Base-by-base conservation (phyloP, 768 basidiomycete species). In the Collybia nuda region DNA sequence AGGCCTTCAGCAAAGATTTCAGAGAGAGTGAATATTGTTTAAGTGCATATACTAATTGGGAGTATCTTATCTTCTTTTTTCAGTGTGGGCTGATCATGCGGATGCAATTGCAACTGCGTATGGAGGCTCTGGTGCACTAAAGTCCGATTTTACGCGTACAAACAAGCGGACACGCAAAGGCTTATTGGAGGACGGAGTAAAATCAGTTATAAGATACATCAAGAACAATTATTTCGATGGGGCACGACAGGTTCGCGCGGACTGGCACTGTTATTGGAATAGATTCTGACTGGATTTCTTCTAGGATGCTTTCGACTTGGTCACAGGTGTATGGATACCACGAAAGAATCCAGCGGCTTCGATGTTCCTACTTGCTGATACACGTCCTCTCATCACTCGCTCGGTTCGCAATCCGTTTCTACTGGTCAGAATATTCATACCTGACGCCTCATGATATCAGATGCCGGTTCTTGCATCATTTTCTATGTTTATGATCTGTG, bases 151-250 rank as follows among this genome's bases (percentile, higher is more conserved):
- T 64, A 98, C 96, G 15, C 79, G 95, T 44, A 98, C 94, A 0
- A 94, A 93, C 60, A 87, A 88, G 66, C 80, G 97, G 28, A 94
- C 93, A 2, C 81, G 73, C 45, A 81, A 85, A 53, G 97, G 97
- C 26, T 65, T 71, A 21, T 59, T 97, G 35, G 85, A 93, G 60
- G 97, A 99, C 67, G 90, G 90, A 0, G 76, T 82, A 67, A 98
- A 98, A 66, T 87, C 88, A 19, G 65, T 83, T 0, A 75, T 83
- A 70, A 82, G 97, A 53, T 99, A 98, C 62, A 62, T 97, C 57
- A 94, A 88, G 77, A 98, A 98, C 75, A 98, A 96, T 63, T 92
- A 92, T 71, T 89, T 97, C 55, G 97, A 99, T 66, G 97, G 97
- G 6, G 79, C 93, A 44, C 76, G 95, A 62, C 93, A 96, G 76